Base-by-base conservation (phyloP, 2,329 filamentous ascomycete genomes). In the Rachicladosporium sp. region DNA sequence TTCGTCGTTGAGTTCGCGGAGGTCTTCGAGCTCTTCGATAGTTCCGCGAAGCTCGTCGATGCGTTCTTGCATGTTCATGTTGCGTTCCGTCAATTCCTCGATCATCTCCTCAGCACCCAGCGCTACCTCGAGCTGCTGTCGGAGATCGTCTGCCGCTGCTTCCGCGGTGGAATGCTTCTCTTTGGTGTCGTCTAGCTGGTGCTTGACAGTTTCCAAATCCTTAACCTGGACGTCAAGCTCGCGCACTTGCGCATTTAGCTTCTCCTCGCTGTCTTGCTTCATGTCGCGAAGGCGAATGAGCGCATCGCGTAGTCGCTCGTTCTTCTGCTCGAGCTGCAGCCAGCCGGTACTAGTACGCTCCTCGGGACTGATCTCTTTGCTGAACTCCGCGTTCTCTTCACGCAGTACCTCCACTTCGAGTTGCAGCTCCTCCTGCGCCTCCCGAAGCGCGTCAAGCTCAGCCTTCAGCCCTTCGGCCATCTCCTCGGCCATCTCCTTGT, bases 401-500 rank as follows among this genome's bases (percentile, higher is more conserved):
- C 77, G 74, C 10, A 95, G 63, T 30, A 96, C 79, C 33, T 96
- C 89, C 1, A 89, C 72, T 57, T 98, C 89, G 7, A 95, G 68
- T 51, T 91, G 79, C 6, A 93, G 67, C 59, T 96, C 88, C 58
- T 96, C 88, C 1, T 78, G 64, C 54, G 80, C 86, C 42, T 74
- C 66, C 53, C 85, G 84, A 38, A 93, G 60, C 2, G 76, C 72
- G 30, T 93, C 83, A 15, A 93, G 66, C 55, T 98, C 88, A 1
- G 75, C 72, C 57, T 87, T 91, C 37, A 82, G 69, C 11, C 81
- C 77, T 49, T 96, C 91, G 1, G 84, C 81, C 33, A 79, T 86
- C 61, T 95, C 89, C 60, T 98, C 88, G 0, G 91, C 91, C 83
- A 96, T 93, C 60, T 98, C 89, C 33, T 85, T 78, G 57, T 98